Conservation (phyloP, 352 stramenopile genomes). For the Halophytophthora polymorphica region DNA sequence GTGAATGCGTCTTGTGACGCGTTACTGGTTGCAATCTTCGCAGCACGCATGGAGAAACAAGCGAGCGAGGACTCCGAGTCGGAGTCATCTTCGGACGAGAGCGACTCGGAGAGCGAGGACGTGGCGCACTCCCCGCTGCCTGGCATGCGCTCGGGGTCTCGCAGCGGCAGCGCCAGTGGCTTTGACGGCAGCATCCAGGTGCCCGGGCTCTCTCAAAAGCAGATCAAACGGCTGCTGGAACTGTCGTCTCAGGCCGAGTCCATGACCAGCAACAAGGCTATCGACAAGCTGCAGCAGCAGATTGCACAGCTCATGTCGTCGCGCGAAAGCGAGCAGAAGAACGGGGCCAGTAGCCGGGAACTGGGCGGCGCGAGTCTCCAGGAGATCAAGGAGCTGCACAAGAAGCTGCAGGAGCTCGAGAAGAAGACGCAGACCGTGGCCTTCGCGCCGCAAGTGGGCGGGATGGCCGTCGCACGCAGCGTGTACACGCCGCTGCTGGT, state of each 20-base stretch:
- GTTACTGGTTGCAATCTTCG: background rate
- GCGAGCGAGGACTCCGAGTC: conserved; percentile 47
- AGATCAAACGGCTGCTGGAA: conserved; percentile 70
- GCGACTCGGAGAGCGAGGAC: conserved; percentile 68
- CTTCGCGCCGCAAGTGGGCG: conserved; percentile 21
- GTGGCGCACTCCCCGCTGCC: conserved; percentile 22
- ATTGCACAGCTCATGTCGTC: conserved; percentile 69
- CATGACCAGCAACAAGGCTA: conserved; percentile 38
- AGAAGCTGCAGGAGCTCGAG: conserved; percentile 73
- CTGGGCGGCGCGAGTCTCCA: conserved; percentile 49
- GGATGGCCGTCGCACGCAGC: conserved; percentile 11
- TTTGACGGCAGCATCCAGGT: conserved; percentile 29
- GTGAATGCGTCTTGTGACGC: too few species aligned
- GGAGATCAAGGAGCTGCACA: conserved; percentile 73
- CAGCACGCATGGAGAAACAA: conserved; percentile 62
- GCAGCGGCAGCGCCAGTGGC: conserved; percentile 3
- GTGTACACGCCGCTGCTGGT: conserved; percentile 64
- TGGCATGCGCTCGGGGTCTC: conserved; percentile 13
- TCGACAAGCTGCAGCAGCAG: conserved; percentile 70
- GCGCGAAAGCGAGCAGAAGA: conserved; percentile 19
- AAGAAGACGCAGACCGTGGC: conserved; percentile 63
- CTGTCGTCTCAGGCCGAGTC: conserved; percentile 55
- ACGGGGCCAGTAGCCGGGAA: conserved; percentile 17
- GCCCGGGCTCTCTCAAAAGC: conserved; percentile 49
- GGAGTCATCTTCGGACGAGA: conserved; percentile 63